These are phyloP conservation scores for Umbellularia californica DNA, from an alignment of 164 flowering plant genomes.

Conservation along the genomic window DNA sequence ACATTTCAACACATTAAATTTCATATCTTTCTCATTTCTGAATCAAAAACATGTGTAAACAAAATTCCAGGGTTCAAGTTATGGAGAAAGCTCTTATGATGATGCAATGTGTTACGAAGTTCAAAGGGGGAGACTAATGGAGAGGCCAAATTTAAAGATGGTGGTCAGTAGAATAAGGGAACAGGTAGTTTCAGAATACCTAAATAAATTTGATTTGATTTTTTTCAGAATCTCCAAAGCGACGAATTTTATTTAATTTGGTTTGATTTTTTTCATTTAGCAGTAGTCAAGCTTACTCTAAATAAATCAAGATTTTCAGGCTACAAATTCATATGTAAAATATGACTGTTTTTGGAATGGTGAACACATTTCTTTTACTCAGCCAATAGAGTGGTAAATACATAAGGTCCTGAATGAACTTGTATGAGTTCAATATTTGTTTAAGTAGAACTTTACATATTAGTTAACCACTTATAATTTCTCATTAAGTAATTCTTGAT, in stretches of 20 bases:
- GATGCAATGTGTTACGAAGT: slow-evolving; percentile 12
- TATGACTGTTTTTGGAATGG: too few relatives aligned
- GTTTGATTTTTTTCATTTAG: not conserved
- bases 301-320: too few relatives aligned
- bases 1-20: too few relatives aligned
- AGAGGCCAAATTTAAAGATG: slow-evolving; percentile 47
- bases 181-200: slow-evolving; percentile 42
- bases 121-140: slow-evolving; percentile 17
- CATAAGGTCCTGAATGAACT: too few relatives aligned
- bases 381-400: too few relatives aligned
- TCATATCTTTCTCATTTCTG: not conserved
- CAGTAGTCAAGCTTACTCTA: too few relatives aligned
- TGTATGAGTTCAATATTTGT: too few relatives aligned
- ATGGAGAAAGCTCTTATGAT: slow-evolving; percentile 28
- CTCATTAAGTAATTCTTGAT: too few relatives aligned
- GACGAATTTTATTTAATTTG: not conserved
- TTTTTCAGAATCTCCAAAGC: not conserved
- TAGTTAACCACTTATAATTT: too few relatives aligned
- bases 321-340: too few relatives aligned
- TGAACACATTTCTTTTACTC: too few relatives aligned
- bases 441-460: too few relatives aligned
- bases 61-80: slow-evolving; percentile 29
- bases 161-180: slow-evolving; percentile 58
- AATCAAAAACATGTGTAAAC: not conserved
- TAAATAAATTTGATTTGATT: not conserved